Evolutionary conservation across 768 basidiomycete genomes (phyloP), one percentile per base, ranked within the genome.

Genomic region (Chiua virens): DNA sequence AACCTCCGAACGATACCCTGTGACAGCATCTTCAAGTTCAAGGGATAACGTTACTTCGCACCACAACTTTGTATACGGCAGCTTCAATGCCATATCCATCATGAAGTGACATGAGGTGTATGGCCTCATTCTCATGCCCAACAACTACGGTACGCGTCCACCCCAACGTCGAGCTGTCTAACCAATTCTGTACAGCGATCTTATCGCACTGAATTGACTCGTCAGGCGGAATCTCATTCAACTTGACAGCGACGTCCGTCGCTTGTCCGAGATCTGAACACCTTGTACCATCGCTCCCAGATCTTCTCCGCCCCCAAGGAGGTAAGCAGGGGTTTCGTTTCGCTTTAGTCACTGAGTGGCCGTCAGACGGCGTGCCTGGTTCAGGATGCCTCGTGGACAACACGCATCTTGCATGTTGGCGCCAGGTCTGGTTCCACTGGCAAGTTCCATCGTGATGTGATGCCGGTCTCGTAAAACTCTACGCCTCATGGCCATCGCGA

Each of bases 401-500:
- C 41, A 49, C 23, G 38, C 41, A 14, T 5, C 5, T 34, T 44
- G 30, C 41, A 14, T 21, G 20, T 34, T 44, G 30, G 41, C 18
- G n/a, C 25, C 17, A n/a, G 41, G 43, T 32, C 43, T 21, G 3
- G 30, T 28, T 42, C 15, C 34, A 34, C 15, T 34, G 34, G 34
- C 15, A 34, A 15, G 34, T 34, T 34, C 34, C 34, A 17, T 34
- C 7, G 15, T 17, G 15, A 14, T 30, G 27, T 43, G 49, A 50
- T 17, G 38, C 41, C 49, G 36, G n/a, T 44, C 8, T n/a, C n/a
- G 18, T 25, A 45, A 50, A 50, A 22, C 49, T 44, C 42, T 43
- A 44, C 25, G 28, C 49, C 49, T 45, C 49, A 50, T 50, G 35
- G 47, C 17, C 15, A 34, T 36, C 43, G 43, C 34, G 34, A 34